Evolutionary conservation across 352 stramenopile species (phyloP).

Genomic region (Pythium phragmiticola): DNA sequence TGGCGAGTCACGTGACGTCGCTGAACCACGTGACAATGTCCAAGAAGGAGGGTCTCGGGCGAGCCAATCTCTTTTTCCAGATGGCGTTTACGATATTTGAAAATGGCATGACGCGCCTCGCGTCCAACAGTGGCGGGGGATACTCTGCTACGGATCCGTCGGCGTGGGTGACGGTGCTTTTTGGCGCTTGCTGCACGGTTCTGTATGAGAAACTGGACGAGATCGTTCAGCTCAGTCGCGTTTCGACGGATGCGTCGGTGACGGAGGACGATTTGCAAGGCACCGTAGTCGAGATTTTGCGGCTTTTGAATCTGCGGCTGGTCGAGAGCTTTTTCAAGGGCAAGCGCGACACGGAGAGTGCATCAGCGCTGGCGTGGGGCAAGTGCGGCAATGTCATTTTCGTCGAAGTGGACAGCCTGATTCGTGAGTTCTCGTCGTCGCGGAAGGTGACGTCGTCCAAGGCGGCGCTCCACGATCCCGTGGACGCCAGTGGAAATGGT

Average conservation of each 20-base stretch:
- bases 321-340: slow-evolving; percentile 73
- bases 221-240: slow-evolving; percentile 65
- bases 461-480: slow-evolving; percentile 10
- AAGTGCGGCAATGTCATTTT: slow-evolving; percentile 85
- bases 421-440: slow-evolving; percentile 75
- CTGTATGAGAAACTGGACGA: slow-evolving; percentile 85
- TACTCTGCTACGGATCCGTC: slow-evolving; percentile 28
- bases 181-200: slow-evolving; percentile 67
- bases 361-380: slow-evolving; percentile 55
- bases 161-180: slow-evolving; percentile 66
- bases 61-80: slow-evolving; percentile 57
- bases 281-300: slow-evolving; percentile 59
- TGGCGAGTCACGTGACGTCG: slow-evolving; percentile 67
- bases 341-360: slow-evolving; percentile 25
- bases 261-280: slow-evolving; percentile 60
- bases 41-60: slow-evolving; percentile 47
- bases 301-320: slow-evolving; percentile 77
- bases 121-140: slow-evolving; percentile 5
- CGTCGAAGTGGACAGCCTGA: slow-evolving; percentile 75
- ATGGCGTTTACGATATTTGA: slow-evolving; percentile 69
- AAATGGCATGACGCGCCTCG: slow-evolving; percentile 31
- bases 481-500: slow-evolving; percentile 2
- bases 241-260: slow-evolving; percentile 30
- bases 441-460: slow-evolving; percentile 36
- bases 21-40: slow-evolving; percentile 49